Base-by-base conservation (phyloP, 129 eudicot species). In the Saposhnikovia divaricata region DNA sequence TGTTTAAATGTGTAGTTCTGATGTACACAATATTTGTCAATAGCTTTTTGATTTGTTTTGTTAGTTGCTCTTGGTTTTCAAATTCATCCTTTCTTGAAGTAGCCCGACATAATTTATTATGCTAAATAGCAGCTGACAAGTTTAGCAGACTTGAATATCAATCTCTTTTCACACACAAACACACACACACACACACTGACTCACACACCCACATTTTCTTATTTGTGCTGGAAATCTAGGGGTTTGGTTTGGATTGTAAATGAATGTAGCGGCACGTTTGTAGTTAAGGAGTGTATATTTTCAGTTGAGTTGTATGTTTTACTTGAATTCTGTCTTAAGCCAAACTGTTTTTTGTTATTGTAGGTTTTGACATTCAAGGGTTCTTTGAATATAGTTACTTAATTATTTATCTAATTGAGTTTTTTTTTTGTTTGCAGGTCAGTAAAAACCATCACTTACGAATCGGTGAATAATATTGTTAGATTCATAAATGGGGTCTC, bases 401-500 rank as follows among this genome's bases (percentile, higher is more conserved):
- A 16, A 34, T 71, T 19, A 46, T 13, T 19, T 12, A 12, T 42
- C 5, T 74, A 44, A 16, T 43, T 75, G 27, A 11, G 9, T 23
- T 27, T 44, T n/a, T 23, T 2, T 19, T 46, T 75, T n/a, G 59
- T 40, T 50, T 27, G 72, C 88, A 95, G 99, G 90, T 92, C 99
- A 43, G 99, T 92, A 51, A 95, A 95, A 85, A 92, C 99, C 7
- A 65, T 92, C 72, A 92, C 97, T 50, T 92, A 90, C 79, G 99
- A 95, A 86, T 78, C 95, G 2, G 82, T 95, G 84, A 90, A 90
- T 86, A 92, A 92, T 82, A 84, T 95, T 77, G 80, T 90, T 45
- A 89, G 97, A 82, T 72, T 90, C 70, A 92, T 95, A 59, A 95
- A 95, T 87, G 97, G 99, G 75, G 43, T 95, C 38, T 95, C 97